Evolutionary conservation across 2,329 filamentous ascomycete genomes (phyloP).

Genomic region (Huntiella decipiens): DNA sequence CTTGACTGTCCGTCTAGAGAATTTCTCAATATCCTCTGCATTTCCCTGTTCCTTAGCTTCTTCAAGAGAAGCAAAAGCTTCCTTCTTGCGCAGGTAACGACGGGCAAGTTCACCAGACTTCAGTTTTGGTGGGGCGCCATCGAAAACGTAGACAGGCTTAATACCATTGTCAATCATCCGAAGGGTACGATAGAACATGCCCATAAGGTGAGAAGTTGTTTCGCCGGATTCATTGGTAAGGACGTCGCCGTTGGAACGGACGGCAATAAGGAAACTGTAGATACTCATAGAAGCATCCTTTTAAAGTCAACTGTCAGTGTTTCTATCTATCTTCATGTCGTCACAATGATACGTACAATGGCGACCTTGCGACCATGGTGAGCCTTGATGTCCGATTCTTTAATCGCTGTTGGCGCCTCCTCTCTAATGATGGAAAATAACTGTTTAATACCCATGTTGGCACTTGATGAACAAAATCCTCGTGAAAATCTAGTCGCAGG

Average conservation of each 20-base stretch:
- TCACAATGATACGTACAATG: slow-evolving; percentile 45
- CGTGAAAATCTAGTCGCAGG: neutral
- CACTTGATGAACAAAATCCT: neutral
- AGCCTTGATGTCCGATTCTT: slow-evolving; percentile 94
- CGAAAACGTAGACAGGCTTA: slow-evolving; percentile 95
- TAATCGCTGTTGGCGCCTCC: slow-evolving; percentile 86
- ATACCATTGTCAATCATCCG: slow-evolving; percentile 98
- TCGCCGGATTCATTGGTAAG: slow-evolving; percentile 89
- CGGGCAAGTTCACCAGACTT: slow-evolving; percentile 95
- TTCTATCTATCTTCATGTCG: slow-evolving; percentile 1
- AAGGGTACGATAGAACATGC: slow-evolving; percentile 96
- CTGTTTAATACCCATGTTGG: slow-evolving; percentile 47
- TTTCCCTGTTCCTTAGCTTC: slow-evolving; percentile 96
- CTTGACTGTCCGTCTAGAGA: slow-evolving; percentile 76
- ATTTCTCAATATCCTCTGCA: slow-evolving; percentile 94
- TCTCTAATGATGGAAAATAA: slow-evolving; percentile 72
- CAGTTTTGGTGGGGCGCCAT: slow-evolving; percentile 88
- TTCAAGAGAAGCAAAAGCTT: slow-evolving; percentile 75
- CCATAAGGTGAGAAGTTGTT: slow-evolving; percentile 96
- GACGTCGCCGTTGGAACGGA: slow-evolving; percentile 90
- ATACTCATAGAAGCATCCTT: slow-evolving; percentile 89
- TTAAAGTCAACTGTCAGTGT: neutral
- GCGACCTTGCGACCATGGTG: slow-evolving; percentile 97
- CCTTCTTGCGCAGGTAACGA: slow-evolving; percentile 84
- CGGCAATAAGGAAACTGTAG: slow-evolving; percentile 95